Evolutionary conservation across 352 stramenopile genomes (phyloP).

Genomic region (Phytophthora boehmeriae): DNA sequence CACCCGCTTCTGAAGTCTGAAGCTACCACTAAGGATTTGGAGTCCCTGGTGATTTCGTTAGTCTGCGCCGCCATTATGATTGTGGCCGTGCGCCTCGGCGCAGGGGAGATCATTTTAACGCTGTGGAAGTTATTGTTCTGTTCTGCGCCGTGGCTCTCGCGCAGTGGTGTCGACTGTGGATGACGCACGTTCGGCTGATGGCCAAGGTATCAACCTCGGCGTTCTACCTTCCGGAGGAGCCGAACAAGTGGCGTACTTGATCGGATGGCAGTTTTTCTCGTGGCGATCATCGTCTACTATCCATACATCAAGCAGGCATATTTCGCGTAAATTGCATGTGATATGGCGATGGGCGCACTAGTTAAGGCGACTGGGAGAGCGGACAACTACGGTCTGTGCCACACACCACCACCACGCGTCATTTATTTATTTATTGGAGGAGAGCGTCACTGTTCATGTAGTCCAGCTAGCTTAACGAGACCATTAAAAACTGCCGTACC

Average conservation of each 20-base stretch:
- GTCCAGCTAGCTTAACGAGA: too few relatives aligned
- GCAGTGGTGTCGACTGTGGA: constrained; percentile 44
- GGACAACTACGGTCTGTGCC: constrained; percentile 14
- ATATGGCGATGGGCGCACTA: too few relatives aligned
- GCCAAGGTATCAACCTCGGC: constrained; percentile 49
- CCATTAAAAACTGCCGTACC: too few relatives aligned
- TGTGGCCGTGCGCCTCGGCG: constrained; percentile 31
- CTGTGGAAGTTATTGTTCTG: constrained; percentile 46
- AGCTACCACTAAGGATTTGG: constrained; percentile 27
- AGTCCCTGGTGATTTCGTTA: constrained; percentile 41
- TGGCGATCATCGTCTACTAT: constrained; percentile 54
- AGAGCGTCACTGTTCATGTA: not conserved
- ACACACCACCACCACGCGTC: constrained; percentile 17
- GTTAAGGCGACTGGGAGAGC: too few relatives aligned
- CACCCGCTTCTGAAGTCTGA: constrained; percentile 31
- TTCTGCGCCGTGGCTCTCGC: constrained; percentile 43
- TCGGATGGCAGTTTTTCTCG: constrained; percentile 47
- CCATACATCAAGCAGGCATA: constrained; percentile 54
- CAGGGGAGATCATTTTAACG: constrained; percentile 26
- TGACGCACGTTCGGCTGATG: constrained; percentile 46
- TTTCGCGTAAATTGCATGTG: constrained; percentile 26
- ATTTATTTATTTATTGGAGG: constrained; percentile 47
- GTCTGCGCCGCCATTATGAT: constrained; percentile 42
- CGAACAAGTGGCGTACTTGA: constrained; percentile 47
- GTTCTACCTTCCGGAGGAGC: constrained; percentile 44